Percentiles rank a stretch among this genome's conserved stretches.
Conservation (phyloP, 371 early-diverging fungal genomes). For the Sporodiniella umbellata region DNA sequence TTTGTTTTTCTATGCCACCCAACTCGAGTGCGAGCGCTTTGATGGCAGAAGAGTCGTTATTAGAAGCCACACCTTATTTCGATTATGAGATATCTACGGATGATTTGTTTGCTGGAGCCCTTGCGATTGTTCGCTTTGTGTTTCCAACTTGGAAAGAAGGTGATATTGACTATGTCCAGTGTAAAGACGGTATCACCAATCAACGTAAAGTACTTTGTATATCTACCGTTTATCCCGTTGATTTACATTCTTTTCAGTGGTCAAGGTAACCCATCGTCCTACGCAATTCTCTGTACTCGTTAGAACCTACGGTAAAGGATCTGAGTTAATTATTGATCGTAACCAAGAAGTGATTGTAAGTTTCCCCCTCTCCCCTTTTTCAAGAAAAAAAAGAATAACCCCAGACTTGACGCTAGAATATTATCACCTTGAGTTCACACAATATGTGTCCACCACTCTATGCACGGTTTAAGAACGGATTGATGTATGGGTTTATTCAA, state of each 20-base stretch:
- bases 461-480: constrained; percentile 83
- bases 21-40: background rate
- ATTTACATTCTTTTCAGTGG: constrained; percentile 44
- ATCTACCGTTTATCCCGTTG: no score
- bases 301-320: constrained; percentile 85
- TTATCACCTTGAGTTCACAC: constrained; percentile 68
- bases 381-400: no score
- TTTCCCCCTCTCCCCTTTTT: no score
- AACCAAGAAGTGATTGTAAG: constrained; percentile 84
- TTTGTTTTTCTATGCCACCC: constrained; percentile 3
- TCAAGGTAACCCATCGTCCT: constrained; percentile 67
- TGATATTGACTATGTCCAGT: constrained; percentile 67
- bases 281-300: constrained; percentile 71
- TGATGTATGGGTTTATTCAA: constrained; percentile 87
- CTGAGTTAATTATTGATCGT: constrained; percentile 87
- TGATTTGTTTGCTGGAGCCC: constrained; percentile 66
- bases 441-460: constrained; percentile 81
- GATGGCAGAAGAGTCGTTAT: constrained; percentile 16
- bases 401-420: no score
- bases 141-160: constrained; percentile 74
- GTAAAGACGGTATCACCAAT: constrained; percentile 93
- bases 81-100: constrained; percentile 51
- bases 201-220: constrained; percentile 47
- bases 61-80: constrained; percentile 49
- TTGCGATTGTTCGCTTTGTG: constrained; percentile 49